Base-by-base conservation (phyloP, 208 protist genomes). In the Acanthamoeba polyphaga region DNA sequence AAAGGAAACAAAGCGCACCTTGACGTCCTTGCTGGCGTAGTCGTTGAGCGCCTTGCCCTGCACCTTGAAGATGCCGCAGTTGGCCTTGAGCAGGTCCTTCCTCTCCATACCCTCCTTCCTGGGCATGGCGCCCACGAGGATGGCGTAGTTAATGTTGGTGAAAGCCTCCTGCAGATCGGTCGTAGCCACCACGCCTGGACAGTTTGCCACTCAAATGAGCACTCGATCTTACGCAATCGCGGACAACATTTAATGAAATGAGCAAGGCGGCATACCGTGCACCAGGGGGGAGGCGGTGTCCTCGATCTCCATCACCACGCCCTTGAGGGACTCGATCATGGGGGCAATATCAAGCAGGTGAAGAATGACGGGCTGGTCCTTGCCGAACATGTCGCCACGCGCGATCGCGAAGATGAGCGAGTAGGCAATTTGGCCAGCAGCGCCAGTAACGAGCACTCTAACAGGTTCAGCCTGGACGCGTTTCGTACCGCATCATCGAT, bases 31-130 rank as follows among this genome's bases (percentile, higher is more conserved):
- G 5, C 95, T 95, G 29, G 98, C 99, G 78, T 99, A 97, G 38
- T 98, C 96, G 70, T 98, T 97, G 19, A 99, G 90, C 19, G 98
- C 97, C 32, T 97, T 97, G 49, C 99, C 99, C 95, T 99, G 98
- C 88, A 95, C 98, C 38, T 96, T 97, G 97, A 99, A 99, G 85
- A 99, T 99, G n/a, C 97, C 96, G 6, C 97, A 98, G 96, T 99
- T 99, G 32, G 96, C 98, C 64, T 98, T 96, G 38, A 99, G 96
- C 24, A 99, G 97, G 96, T 99, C 99, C 91, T 98, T 99, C 85
- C 99, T 98, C 96, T 99, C 98, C 99, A 99, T 99, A 19, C 99
- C 99, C 27, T 97, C 95, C 89, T 98, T 98, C 95, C 98, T 95
- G 76, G 98, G 98, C 74, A 98, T 97, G 17, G 98, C 97, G 60